Evolutionary conservation across 2,329 filamentous ascomycete genomes (phyloP).

Genomic region (Phaeoacremonium minimum): DNA sequence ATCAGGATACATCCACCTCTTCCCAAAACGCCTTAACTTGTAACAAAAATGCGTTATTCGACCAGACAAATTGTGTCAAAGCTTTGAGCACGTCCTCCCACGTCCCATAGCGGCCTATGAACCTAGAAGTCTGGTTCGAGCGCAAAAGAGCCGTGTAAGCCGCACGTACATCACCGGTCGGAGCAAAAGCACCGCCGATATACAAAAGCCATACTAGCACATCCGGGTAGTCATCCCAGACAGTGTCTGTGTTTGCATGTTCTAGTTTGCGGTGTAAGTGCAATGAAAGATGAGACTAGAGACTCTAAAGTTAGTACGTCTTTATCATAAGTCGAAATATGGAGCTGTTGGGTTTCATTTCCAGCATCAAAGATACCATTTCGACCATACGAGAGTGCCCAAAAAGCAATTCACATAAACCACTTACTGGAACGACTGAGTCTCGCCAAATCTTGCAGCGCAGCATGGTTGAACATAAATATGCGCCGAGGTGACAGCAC

Average conservation of each 20-base stretch:
- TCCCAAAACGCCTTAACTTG: conserved; percentile 26
- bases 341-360: too few relatives aligned
- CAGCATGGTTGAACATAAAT: conserved; percentile 32
- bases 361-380: too few relatives aligned
- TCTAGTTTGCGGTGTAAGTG: conserved; percentile 26
- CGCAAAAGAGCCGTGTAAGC: conserved; percentile 20
- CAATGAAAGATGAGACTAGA: conserved; percentile 22
- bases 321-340: too few relatives aligned
- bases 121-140: conserved; percentile 11
- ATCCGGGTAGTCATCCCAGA: conserved; percentile 25
- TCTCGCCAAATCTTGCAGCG: conserved; percentile 34
- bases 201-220: conserved; percentile 30
- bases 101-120: conserved; percentile 16
- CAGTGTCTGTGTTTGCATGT: conserved; percentile 15
- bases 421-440: conserved; percentile 31
- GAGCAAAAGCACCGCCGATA: conserved; percentile 31
- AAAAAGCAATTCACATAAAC: conserved; percentile 1
- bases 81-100: conserved; percentile 23
- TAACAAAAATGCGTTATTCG: conserved; percentile 25
- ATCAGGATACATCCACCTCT: too few relatives aligned
- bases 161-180: conserved; percentile 18
- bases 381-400: background rate
- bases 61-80: conserved; percentile 33
- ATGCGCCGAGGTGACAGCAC: conserved; percentile 32
- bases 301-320: conserved; percentile 7